These are phyloP conservation scores for Sporothrix inflata DNA, from an alignment of 2,329 filamentous ascomycete species.

Conservation along the genomic window DNA sequence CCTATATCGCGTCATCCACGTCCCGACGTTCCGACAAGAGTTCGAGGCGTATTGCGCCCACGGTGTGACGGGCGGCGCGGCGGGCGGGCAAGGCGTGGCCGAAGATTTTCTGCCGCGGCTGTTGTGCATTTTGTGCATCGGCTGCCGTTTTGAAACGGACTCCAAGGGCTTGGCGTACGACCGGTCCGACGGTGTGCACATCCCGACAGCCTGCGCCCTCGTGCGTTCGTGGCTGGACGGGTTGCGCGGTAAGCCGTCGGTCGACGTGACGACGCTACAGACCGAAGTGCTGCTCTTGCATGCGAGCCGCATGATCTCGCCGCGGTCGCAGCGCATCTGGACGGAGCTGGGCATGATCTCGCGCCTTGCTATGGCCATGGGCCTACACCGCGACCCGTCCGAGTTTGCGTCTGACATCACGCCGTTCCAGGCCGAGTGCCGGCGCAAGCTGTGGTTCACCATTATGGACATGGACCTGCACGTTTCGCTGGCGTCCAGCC, in stretches of 20 bases:
- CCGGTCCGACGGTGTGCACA: constrained; percentile 58
- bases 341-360: constrained; percentile 59
- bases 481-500: constrained; percentile 55
- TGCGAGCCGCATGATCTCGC: constrained; percentile 54
- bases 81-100: constrained; percentile 46
- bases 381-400: constrained; percentile 59
- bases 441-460: constrained; percentile 60
- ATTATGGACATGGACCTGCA: constrained; percentile 61
- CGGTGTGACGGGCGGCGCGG: constrained; percentile 12
- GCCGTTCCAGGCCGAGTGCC: constrained; percentile 56
- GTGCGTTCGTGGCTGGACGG: constrained; percentile 58
- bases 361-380: constrained; percentile 63
- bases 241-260: constrained; percentile 55
- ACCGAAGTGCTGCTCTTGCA: constrained; percentile 58
- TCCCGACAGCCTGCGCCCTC: constrained; percentile 59
- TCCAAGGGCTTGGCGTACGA: constrained; percentile 56
- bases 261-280: constrained; percentile 58
- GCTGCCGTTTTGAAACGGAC: constrained; percentile 56
- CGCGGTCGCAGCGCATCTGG: constrained; percentile 56
- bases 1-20: constrained; percentile 57
- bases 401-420: constrained; percentile 54
- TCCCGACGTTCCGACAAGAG: constrained; percentile 55
- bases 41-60: constrained; percentile 57
- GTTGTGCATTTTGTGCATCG: constrained; percentile 56
- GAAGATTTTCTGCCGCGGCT: constrained; percentile 55